A percentile compares a stretch with the other conserved stretches of the same genome.
Conservation (phyloP, 2,329 filamentous ascomycete genomes). For the Fusarium buxicola region DNA sequence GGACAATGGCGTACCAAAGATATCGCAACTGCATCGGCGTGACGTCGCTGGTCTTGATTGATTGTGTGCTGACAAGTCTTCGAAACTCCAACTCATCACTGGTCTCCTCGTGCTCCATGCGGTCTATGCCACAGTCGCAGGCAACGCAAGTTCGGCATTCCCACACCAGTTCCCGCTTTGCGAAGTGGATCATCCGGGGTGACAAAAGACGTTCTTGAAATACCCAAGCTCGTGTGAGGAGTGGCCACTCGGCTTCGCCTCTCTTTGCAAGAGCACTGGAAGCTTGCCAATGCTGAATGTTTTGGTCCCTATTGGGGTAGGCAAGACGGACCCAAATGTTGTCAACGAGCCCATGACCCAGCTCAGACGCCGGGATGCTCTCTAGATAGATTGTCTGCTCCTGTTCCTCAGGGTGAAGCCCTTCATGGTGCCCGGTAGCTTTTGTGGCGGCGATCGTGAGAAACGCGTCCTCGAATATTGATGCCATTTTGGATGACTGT, state of each 20-base stretch:
- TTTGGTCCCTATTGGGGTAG: not conserved
- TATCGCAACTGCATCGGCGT: conserved; percentile 14
- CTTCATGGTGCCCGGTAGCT: conserved; percentile 16
- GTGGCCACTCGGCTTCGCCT: conserved; percentile 16
- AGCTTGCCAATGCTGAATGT: not conserved
- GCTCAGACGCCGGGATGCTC: conserved; percentile 3
- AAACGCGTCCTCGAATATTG: conserved; percentile 22
- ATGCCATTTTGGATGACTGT: conserved; percentile 22
- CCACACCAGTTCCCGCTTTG: conserved; percentile 24
- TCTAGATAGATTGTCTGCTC: not conserved
- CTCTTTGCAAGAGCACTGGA: not conserved
- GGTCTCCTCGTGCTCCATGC: not conserved
- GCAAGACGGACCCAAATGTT: conserved; percentile 20
- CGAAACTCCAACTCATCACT: conserved; percentile 18
- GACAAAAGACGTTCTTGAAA: too few relatives aligned
- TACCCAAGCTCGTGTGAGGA: conserved; percentile 1
- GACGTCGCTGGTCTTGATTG: conserved; percentile 20
- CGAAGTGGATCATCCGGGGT: not conserved
- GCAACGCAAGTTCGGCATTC: conserved; percentile 18
- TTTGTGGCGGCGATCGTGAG: conserved; percentile 26
- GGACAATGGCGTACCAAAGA: conserved; percentile 25
- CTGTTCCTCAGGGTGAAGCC: not conserved
- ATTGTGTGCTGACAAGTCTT: conserved; percentile 12
- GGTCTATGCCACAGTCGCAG: conserved; percentile 19
- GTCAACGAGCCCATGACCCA: conserved; percentile 10